Conservation (phyloP, 805 yeast species). For the Candida verbasci region DNA sequence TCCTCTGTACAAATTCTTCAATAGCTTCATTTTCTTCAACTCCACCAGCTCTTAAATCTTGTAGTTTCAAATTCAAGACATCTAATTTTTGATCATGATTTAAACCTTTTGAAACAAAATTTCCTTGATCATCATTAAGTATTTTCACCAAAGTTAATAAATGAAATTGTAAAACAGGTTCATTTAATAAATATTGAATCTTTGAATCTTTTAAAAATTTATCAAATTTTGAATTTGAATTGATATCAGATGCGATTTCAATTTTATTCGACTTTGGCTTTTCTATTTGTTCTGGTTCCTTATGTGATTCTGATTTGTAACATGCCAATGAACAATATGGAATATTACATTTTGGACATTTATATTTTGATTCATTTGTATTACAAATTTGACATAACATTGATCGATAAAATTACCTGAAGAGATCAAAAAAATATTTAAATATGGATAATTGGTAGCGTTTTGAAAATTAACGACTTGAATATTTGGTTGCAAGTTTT, state of each 20-base stretch:
- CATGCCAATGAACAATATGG: constrained; percentile 59
- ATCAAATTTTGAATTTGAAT: constrained; percentile 12
- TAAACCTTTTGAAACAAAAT: constrained; percentile 41
- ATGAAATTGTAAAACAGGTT: constrained; percentile 55
- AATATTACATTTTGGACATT: constrained; percentile 49
- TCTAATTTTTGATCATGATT: constrained; percentile 51
- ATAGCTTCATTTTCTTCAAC: constrained; percentile 60
- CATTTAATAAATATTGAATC: constrained; percentile 43
- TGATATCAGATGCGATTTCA: not conserved
- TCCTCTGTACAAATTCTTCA: constrained; percentile 59
- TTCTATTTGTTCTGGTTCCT: constrained; percentile 7
- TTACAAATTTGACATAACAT: constrained; percentile 39
- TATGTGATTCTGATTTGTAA: constrained; percentile 45
- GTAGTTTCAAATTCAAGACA: constrained; percentile 57
- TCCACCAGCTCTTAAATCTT: constrained; percentile 61
- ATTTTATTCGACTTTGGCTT: not conserved
- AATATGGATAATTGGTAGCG: too few relatives aligned
- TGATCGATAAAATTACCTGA: too few relatives aligned
- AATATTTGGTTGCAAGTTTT: too few relatives aligned
- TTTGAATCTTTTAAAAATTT: constrained; percentile 36
- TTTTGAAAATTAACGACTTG: too few relatives aligned
- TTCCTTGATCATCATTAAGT: constrained; percentile 35
- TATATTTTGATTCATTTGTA: constrained; percentile 41
- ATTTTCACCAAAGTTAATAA: constrained; percentile 46
- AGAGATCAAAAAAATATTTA: too few relatives aligned